Base-by-base conservation (phyloP, 2,329 filamentous ascomycete genomes). In the Nigrospora oryzae region DNA sequence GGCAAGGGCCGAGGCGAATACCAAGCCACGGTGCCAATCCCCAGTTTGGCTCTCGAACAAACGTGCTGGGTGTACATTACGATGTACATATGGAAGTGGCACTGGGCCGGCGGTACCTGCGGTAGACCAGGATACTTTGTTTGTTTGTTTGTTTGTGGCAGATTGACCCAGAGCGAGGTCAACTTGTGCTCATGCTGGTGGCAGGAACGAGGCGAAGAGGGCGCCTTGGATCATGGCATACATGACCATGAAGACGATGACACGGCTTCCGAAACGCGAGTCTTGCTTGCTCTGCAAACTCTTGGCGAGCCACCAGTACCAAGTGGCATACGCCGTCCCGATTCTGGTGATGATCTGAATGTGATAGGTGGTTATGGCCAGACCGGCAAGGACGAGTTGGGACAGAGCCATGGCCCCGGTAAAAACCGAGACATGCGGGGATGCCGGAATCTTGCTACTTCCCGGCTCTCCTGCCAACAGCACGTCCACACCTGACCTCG, bases 271-370 rank as follows among this genome's bases (percentile, higher is more conserved):
- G 44, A 47, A 55, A 41, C 45, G 54, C 43, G 52, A 50, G 7
- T 51, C 59, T 23, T 59, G 58, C 11, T 56, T 53, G 19, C 65
- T 59, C 38, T 62, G 53, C 7, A 78, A 54, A 32, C 61, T 63
- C 4, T 65, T 66, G 1, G 86, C 86, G 35, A 95, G 61, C 72
- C 84, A 88, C 73, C 86, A 83, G 60, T 95, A 93, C 89, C 89
- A 96, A 15, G 93, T 65, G 1, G 89, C 86, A 63, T 91, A 95
- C 0, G 83, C 91, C 0, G 90, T 95, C 2, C 88, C 84, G 14
- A 98, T 75, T 19, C 93, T 80, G 38, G 85, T 95, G 56, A 97
- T 84, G 53, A 98, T 94, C 64, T 98, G 93, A 23, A 96, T 85
- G 60, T 98, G 93, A 59, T 94, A 95, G 50, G 71, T 88, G 12